These are phyloP conservation scores for Chlorokybus atmophyticus DNA, from an alignment of 139 green algal species.

Conservation along the genomic window DNA sequence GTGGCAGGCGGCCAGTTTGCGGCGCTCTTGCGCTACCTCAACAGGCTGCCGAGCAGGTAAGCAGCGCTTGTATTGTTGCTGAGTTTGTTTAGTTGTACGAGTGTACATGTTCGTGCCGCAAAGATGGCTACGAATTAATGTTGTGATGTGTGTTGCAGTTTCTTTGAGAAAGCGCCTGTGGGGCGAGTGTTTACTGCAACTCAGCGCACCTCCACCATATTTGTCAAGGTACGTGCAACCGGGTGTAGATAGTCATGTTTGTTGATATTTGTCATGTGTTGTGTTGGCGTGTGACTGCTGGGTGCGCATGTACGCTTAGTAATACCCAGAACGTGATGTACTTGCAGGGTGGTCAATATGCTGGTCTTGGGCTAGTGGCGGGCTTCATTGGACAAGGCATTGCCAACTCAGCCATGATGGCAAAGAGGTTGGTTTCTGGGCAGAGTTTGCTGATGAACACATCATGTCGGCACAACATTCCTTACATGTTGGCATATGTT, in stretches of 20 bases:
- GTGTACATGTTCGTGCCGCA: no score
- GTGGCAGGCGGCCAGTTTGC: neutral
- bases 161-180: constrained; percentile 9
- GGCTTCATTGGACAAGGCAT: constrained; percentile 79
- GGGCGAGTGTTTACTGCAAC: constrained; percentile 9
- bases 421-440: constrained; percentile 42
- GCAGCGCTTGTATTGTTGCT: neutral
- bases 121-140: no score
- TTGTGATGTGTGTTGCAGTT: neutral
- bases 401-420: constrained; percentile 66
- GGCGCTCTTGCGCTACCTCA: neutral
- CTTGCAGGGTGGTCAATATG: constrained; percentile 59
- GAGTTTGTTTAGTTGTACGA: no score
- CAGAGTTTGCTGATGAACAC: constrained; percentile 1
- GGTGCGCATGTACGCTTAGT: no score
- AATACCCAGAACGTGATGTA: no score
- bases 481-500: no score
- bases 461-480: no score
- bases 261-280: no score
- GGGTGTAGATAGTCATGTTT: no score
- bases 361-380: constrained; percentile 65
- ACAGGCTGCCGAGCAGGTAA: constrained; percentile 9
- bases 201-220: constrained; percentile 12
- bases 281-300: no score
- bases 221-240: constrained; percentile 19